Conservation (phyloP, 345 rosid genomes). For the Gossypium ekmanianum region DNA sequence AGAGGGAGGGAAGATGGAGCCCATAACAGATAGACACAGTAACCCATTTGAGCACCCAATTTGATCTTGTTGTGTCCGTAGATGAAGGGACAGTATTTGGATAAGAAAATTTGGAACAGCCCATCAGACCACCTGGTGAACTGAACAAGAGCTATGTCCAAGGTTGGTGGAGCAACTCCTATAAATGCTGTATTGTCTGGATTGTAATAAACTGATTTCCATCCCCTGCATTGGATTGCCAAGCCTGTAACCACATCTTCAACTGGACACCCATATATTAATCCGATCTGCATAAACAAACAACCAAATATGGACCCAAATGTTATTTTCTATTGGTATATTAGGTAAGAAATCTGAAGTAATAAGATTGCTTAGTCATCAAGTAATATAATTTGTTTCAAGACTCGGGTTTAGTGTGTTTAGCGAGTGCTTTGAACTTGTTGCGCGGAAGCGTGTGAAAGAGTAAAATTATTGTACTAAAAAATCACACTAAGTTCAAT, state of each 20-base stretch:
- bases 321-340: no score
- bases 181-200: conserved; percentile 29
- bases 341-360: no score
- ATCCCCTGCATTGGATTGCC: conserved; percentile 60
- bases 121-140: conserved; percentile 47
- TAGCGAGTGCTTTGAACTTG: no score
- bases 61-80: conserved; percentile 49
- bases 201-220: conserved; percentile 42
- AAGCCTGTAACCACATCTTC: conserved; percentile 44
- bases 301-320: no score
- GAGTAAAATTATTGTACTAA: no score
- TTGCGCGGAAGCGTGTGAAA: no score
- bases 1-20: conserved; percentile 20
- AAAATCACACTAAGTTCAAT: no score
- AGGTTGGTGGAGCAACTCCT: conserved; percentile 41
- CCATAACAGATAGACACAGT: conserved; percentile 30
- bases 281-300: conserved; percentile 34
- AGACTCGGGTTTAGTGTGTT: no score
- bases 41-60: conserved; percentile 42
- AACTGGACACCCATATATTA: conserved; percentile 31
- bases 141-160: conserved; percentile 29
- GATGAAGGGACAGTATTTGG: conserved; percentile 36
- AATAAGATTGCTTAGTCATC: no score
- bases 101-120: conserved; percentile 34
- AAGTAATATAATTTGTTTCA: no score